Conservation (phyloP, 345 rosid genomes). For the Acer campestre region DNA sequence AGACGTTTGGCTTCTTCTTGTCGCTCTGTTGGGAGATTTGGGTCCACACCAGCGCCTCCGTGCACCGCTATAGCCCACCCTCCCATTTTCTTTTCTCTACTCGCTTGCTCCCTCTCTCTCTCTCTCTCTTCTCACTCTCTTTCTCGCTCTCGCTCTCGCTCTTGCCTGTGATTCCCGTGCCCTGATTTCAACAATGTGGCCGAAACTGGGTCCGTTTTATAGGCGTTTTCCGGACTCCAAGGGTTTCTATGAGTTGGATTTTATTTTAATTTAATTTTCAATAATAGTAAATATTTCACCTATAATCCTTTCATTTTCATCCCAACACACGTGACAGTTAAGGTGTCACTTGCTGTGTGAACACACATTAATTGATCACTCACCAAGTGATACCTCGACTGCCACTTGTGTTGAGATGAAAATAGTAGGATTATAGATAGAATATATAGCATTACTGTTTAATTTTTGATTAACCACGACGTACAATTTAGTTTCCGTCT, state of each 20-base stretch:
- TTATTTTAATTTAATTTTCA: not conserved
- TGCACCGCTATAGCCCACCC: slow-evolving; percentile 98
- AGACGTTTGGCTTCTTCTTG: slow-evolving; percentile 88
- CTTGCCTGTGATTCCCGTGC: not conserved
- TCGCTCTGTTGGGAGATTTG: slow-evolving; percentile 75
- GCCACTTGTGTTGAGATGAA: too few relatives aligned
- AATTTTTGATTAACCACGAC: not conserved
- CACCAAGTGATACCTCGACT: too few relatives aligned
- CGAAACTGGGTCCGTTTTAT: slow-evolving; percentile 12
- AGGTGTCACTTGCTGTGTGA: too few relatives aligned
- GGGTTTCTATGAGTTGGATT: not conserved
- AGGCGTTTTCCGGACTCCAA: slow-evolving; percentile 15
- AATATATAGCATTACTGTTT: too few relatives aligned
- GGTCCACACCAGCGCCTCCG: slow-evolving; percentile 99
- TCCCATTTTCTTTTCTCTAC: slow-evolving; percentile 45
- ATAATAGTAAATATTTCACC: too few relatives aligned
- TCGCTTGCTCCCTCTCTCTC: slow-evolving; percentile 4
- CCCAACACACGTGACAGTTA: too few relatives aligned
- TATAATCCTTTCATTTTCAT: too few relatives aligned
- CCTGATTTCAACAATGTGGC: not conserved
- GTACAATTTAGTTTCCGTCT: not conserved
- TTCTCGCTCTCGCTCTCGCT: not conserved
- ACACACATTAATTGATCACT: too few relatives aligned
- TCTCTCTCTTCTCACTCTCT: not conserved
- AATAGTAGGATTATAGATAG: too few relatives aligned